Evolutionary conservation across 2,329 filamentous ascomycete genomes (phyloP).

Genomic region (Fusarium anguioides): DNA sequence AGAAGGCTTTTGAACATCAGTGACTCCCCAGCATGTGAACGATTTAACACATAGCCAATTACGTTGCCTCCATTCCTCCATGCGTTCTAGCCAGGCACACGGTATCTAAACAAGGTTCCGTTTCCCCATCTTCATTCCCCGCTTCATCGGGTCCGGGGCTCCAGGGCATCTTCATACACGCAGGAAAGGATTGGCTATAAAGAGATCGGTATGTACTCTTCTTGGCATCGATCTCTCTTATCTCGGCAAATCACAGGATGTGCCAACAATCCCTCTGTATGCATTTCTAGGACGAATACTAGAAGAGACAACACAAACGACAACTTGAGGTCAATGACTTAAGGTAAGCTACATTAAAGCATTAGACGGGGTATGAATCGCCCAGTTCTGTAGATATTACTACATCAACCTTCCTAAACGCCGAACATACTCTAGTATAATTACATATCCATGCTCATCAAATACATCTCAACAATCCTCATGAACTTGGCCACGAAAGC

Average conservation of each 20-base stretch:
- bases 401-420: constrained; percentile 42
- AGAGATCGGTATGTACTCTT: constrained; percentile 3
- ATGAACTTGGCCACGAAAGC: constrained; percentile 99
- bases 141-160: constrained; percentile 15
- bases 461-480: constrained; percentile 90
- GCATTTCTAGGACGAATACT: background rate
- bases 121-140: constrained; percentile 40
- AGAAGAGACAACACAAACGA: background rate
- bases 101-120: constrained; percentile 21
- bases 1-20: background rate
- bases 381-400: constrained; percentile 20
- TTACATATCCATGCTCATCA: constrained; percentile 85
- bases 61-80: constrained; percentile 20
- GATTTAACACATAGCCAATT: background rate
- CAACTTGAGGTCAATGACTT: background rate
- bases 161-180: background rate
- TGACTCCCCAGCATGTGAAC: background rate
- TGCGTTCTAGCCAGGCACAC: constrained; percentile 21
- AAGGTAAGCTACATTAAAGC: background rate
- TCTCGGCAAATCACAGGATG: background rate
- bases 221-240: background rate
- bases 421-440: constrained; percentile 24
- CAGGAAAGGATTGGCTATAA: constrained; percentile 2
- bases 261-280: background rate
- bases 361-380: constrained; percentile 1